Conservation (phyloP, 2,329 filamentous ascomycete genomes). For the Coniochaeta sp. region DNA sequence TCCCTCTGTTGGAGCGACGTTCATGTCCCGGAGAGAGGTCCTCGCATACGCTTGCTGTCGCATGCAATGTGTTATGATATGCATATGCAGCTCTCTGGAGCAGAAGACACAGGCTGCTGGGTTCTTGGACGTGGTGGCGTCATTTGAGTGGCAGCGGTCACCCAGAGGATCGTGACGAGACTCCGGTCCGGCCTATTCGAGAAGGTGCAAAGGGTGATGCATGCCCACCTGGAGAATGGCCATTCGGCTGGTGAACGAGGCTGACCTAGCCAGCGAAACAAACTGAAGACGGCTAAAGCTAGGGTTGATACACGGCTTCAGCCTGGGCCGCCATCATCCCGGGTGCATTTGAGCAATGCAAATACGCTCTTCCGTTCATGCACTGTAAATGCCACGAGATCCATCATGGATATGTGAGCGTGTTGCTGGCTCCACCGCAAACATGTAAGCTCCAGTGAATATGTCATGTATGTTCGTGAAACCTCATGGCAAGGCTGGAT, state of each 20-base stretch:
- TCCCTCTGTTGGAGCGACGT: not conserved
- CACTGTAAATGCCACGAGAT: not conserved
- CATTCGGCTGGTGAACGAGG: not conserved
- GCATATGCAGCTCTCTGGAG: slow-evolving; percentile 3
- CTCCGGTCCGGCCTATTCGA: not conserved
- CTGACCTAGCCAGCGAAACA: not conserved
- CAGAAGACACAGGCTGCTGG: slow-evolving; percentile 2
- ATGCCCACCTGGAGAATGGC: not conserved
- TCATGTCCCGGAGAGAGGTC: not conserved
- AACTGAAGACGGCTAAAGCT: not conserved
- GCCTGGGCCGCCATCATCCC: not conserved
- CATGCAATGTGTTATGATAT: slow-evolving; percentile 3
- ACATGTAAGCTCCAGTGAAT: not conserved
- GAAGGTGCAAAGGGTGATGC: not conserved
- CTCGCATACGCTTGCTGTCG: not conserved
- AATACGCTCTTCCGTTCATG: not conserved
- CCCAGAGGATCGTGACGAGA: not conserved
- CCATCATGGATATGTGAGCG: not conserved
- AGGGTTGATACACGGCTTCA: not conserved
- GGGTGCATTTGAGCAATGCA: not conserved
- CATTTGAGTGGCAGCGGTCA: not conserved
- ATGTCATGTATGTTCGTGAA: not conserved
- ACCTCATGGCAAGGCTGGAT: not conserved
- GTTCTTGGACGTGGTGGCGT: slow-evolving; percentile 1
- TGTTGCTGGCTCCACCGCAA: not conserved